A percentile compares a stretch with the other conserved stretches of the same genome.
Conservation (phyloP, 352 stramenopile genomes). For the Globisporangium viniferum region DNA sequence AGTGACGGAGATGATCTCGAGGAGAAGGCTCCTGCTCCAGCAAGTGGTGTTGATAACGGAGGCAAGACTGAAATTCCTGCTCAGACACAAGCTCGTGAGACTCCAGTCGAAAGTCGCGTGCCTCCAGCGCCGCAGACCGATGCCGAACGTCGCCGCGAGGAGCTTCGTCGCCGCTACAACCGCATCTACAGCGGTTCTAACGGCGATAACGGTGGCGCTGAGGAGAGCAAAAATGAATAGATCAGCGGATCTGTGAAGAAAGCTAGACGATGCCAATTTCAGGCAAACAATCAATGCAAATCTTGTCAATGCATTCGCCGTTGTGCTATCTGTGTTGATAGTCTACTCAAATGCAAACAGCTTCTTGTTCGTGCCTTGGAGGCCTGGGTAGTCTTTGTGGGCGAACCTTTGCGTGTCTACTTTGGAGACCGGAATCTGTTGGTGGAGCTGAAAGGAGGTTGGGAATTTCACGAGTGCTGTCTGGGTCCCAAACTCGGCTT, state of each 20-base stretch:
- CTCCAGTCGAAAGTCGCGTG: conserved; percentile 33
- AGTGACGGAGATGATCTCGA: conserved; percentile 29
- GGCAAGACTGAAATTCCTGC: conserved; percentile 12
- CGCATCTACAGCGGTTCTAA: conserved; percentile 42
- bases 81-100: neutral
- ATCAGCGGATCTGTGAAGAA: no score
- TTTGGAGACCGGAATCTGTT: no score
- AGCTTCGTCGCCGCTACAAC: conserved; percentile 51
- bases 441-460: no score
- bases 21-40: conserved; percentile 33
- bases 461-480: no score
- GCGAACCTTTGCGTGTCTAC: no score
- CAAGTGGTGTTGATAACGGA: conserved; percentile 9
- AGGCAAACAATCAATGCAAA: no score
- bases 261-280: no score
- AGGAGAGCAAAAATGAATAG: conserved; percentile 38
- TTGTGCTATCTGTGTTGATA: no score
- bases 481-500: no score
- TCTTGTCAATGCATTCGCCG: no score
- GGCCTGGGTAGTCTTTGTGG: no score
- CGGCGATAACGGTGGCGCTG: conserved; percentile 9
- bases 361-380: neutral
- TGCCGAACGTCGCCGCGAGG: conserved; percentile 45
- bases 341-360: neutral
- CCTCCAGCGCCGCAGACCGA: conserved; percentile 37